Base-by-base conservation (phyloP, 495 filamentous ascomycete genomes). In the Aspergillus egyptiacus region DNA sequence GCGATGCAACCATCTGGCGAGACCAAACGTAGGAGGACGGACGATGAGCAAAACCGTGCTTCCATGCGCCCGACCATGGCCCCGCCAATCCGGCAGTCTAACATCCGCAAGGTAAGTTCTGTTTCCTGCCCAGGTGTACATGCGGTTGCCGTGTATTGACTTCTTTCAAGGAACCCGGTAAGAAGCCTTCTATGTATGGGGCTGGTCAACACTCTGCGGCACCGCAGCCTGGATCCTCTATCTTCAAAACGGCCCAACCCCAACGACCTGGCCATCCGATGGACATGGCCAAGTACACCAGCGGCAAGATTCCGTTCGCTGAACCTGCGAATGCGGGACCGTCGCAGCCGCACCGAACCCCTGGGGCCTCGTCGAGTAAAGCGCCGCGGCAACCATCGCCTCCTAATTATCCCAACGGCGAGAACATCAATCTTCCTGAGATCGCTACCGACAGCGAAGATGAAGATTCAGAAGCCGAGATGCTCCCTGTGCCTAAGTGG, bases 401-500 rank as follows among this genome's bases (percentile, higher is more conserved):
- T n/a, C 89, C 89, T 8, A 80, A 85, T 42, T 89, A 87, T 60
- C 85, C 81, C 39, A 85, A 81, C 55, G 83, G 86, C 59, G 88
- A 96, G 45, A 77, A 72, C 38, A 89, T 99, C 64, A 78, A 86
- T 50, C 77, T 96, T 27, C 89, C 91, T 0, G 87, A 96, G 57
- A 88, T 97, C 63, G 79, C 86, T 44, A 90, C 91, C 1, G 88
- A 95, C 59, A 85, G 84, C 36, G 86, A 94, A 64, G 85, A 94
- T 54, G 82, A 90, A 31, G 82, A 89, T 51, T 79, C 84, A 7
- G 78, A 87, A 38, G 62, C 71, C 2, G 67, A 70, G 54, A 68
- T 73, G 60, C 80, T 87, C 50, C 71, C 73, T 15, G 74, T 86
- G 6, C 84, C 89, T 2, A 71, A 76, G 27, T 99, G 93, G 93